Evolutionary conservation across 2,329 filamentous ascomycete genomes (phyloP), one percentile per base, ranked within the genome.

Genomic region (Pseudopyricularia javanii): DNA sequence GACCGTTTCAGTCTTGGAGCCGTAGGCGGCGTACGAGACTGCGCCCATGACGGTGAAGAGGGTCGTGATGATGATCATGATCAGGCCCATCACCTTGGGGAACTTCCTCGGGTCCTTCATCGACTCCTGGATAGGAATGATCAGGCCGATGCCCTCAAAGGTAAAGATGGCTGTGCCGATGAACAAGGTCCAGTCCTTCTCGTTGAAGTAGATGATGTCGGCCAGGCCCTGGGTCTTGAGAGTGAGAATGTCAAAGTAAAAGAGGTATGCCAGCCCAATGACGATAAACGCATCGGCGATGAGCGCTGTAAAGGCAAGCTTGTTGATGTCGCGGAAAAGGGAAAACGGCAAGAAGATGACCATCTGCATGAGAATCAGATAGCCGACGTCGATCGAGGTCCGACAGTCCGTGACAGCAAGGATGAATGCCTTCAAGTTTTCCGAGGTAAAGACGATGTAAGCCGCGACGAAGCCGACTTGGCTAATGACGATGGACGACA

Each of bases 121-220:
- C 22, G 91, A 94, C 63, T 94, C 91, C 68, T 98, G 94, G 55
- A 98, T 96, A 0, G 94, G 93, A 57, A 98, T 96, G 67, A 98
- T 94, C 49, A 98, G 80, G 12, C 93, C 94, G 56, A 98, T 94
- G 28, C 93, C 93, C 66, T 98, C 93, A 64, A 97, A 98, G 0
- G 93, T 97, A 71, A 98, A 98, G 65, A 98, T 97, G 28, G 94
- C 93, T 0, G 94, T 98, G 56, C 93, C 94, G 61, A 98, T 98
- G 67, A 98, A 97, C 4, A 98, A 78, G 0, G 93, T 95, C 93
- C 94, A 98, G 66, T 90, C 85, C 56, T 86, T 82, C 40, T 85
- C 70, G 72, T 98, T 98, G 76, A 98, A 97, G 62, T 86, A 78
- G 59, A 86, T 80, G 62, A 97, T 91, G 65, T 98, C 93, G 5